Evolutionary conservation across 345 rosid species (phyloP).

Genomic region (Lepidium didymum): DNA sequence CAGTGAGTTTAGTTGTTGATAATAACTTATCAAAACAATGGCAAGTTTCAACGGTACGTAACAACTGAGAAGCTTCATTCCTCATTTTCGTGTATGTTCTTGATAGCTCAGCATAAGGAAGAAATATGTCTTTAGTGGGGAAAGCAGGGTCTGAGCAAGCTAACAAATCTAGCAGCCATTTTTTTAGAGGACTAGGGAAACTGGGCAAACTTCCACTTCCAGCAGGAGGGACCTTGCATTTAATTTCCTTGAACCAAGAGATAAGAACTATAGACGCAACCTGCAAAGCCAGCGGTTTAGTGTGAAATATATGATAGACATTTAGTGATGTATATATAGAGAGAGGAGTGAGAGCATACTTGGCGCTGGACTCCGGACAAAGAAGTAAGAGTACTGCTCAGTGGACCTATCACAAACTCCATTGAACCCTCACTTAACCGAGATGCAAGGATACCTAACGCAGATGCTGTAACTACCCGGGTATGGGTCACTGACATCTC

Average conservation of each 20-base stretch:
- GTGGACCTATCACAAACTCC: constrained; percentile 54
- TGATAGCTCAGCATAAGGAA: constrained; percentile 91
- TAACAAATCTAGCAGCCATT: constrained; percentile 76
- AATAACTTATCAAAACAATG: constrained; percentile 41
- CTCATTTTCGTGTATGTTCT: constrained; percentile 88
- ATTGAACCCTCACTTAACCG: constrained; percentile 58
- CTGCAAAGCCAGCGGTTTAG: constrained; percentile 40
- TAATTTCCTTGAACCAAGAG: constrained; percentile 91
- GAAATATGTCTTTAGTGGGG: constrained; percentile 74
- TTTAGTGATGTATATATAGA: neutral
- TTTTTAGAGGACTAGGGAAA: constrained; percentile 54
- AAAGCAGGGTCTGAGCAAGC: constrained; percentile 78
- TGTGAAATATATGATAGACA: neutral
- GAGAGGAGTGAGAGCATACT: constrained; percentile 37
- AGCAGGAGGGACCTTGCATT: constrained; percentile 39
- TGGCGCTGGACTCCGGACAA: constrained; percentile 92
- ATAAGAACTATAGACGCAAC: constrained; percentile 84
- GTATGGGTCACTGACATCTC: constrained; percentile 90
- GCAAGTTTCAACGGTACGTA: constrained; percentile 53
- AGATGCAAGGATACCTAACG: constrained; percentile 84
- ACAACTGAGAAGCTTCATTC: constrained; percentile 72
- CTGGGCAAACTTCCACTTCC: constrained; percentile 36
- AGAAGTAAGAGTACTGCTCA: constrained; percentile 77
- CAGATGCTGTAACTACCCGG: constrained; percentile 79
- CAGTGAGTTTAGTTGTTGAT: constrained; percentile 41